These are phyloP conservation scores for Pelargonium cotyledonis DNA, from an alignment of 441 rosid species.

Conservation along the genomic window DNA sequence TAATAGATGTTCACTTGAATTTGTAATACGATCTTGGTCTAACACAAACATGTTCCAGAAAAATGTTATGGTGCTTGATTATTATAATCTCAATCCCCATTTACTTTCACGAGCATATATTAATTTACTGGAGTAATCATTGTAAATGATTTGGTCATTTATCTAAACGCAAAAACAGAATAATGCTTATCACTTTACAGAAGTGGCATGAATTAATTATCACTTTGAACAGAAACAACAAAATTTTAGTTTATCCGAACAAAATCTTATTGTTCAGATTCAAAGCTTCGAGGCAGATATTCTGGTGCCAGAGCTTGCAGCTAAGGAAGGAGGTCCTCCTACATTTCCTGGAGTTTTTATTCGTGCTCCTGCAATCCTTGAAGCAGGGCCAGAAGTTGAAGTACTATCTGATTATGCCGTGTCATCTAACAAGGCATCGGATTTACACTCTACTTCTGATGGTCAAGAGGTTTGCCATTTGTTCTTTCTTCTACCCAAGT, in stretches of 20 bases:
- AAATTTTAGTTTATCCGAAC: background rate
- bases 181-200: too few species aligned
- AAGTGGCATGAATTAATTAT: too few species aligned
- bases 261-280: slow-evolving; percentile 35
- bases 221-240: background rate
- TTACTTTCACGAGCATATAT: background rate
- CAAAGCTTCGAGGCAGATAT: slow-evolving; percentile 95
- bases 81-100: too few species aligned
- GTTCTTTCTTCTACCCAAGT: slow-evolving; percentile 9
- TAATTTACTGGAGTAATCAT: too few species aligned
- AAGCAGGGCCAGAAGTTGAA: slow-evolving; percentile 75
- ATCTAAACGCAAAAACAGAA: too few species aligned
- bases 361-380: slow-evolving; percentile 90
- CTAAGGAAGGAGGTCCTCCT: slow-evolving; percentile 80
- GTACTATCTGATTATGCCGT: slow-evolving; percentile 73
- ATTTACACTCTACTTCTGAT: slow-evolving; percentile 56
- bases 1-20: background rate
- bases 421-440: slow-evolving; percentile 47
- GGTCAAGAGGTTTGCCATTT: slow-evolving; percentile 6
- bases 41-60: too few species aligned
- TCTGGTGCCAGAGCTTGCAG: slow-evolving; percentile 57
- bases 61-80: too few species aligned
- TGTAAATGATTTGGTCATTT: too few species aligned
- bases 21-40: background rate
- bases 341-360: slow-evolving; percentile 84